phyloP scores from a whole-genome alignment of 2,329 filamentous ascomycete genomes.

The Ascomycota sp. region DNA sequence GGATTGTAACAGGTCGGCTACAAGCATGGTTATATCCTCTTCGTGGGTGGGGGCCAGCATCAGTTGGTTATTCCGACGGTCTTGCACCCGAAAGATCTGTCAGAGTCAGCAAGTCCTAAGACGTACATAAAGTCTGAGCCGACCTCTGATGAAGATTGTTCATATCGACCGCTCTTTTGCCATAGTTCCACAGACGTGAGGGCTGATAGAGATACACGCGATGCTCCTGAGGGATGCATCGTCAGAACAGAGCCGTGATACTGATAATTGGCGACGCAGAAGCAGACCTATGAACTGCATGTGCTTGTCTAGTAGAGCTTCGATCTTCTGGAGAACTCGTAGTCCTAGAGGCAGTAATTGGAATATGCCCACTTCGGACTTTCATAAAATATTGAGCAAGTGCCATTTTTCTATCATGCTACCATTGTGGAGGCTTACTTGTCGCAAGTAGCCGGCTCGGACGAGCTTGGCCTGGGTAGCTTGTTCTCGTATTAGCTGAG shows the following conservation, averaged over 20 bases:
- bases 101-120: constrained; percentile 4
- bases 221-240: constrained; percentile 35
- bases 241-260: not conserved
- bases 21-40: constrained; percentile 78
- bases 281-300: constrained; percentile 53
- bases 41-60: constrained; percentile 87
- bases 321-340: constrained; percentile 74
- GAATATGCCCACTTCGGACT: constrained; percentile 79
- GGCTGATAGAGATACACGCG: constrained; percentile 63
- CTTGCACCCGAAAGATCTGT: constrained; percentile 60
- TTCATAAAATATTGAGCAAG: not conserved
- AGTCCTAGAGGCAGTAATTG: constrained; percentile 77
- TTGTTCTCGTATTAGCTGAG: no score
- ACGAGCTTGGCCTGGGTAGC: constrained; percentile 48
- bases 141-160: constrained; percentile 53
- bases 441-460: constrained; percentile 52
- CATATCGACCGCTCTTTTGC: constrained; percentile 64
- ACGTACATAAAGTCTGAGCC: not conserved
- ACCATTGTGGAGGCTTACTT: constrained; percentile 24
- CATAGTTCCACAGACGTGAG: constrained; percentile 73
- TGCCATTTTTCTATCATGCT: not conserved
- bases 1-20: constrained; percentile 52
- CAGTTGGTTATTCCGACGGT: constrained; percentile 55
- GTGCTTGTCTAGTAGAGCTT: constrained; percentile 67
- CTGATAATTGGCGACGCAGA: not conserved